These are phyloP conservation scores for Leishmania gerbilli DNA, from an alignment of 208 protist species.

Conservation along the genomic window DNA sequence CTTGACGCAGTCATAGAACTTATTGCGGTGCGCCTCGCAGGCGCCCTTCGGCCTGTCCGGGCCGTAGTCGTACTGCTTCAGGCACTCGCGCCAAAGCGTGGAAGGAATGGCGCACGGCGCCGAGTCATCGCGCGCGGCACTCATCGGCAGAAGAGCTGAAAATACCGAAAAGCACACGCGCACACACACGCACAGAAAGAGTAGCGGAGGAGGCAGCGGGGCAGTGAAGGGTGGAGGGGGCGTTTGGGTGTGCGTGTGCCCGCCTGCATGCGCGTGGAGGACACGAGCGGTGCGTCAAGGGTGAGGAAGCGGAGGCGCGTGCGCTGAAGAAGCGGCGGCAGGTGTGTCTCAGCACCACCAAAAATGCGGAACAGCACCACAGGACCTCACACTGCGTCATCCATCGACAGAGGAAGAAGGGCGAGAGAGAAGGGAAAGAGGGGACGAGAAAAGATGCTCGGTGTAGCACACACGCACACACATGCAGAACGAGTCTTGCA, in stretches of 20 bases:
- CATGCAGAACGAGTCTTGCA: neutral
- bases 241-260: neutral
- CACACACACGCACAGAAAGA: neutral
- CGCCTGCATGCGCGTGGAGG: neutral
- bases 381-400: neutral
- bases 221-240: neutral
- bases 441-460: neutral
- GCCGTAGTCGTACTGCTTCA: conserved; percentile 88
- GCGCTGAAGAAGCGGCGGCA: neutral
- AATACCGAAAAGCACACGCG: neutral
- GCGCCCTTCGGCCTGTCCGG: conserved; percentile 72
- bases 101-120: conserved; percentile 75
- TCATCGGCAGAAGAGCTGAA: neutral
- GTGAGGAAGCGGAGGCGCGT: too few relatives aligned
- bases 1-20: conserved; percentile 86
- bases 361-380: neutral
- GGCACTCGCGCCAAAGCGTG: conserved; percentile 78
- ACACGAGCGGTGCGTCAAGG: neutral
- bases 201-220: neutral
- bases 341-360: neutral
- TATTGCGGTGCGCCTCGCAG: conserved; percentile 64
- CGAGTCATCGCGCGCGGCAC: conserved; percentile 14
- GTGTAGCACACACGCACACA: neutral
- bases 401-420: neutral
- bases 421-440: neutral